phyloP scores from a whole-genome alignment of 169 alveolate species.

The Besnoitia besnoiti region DNA sequence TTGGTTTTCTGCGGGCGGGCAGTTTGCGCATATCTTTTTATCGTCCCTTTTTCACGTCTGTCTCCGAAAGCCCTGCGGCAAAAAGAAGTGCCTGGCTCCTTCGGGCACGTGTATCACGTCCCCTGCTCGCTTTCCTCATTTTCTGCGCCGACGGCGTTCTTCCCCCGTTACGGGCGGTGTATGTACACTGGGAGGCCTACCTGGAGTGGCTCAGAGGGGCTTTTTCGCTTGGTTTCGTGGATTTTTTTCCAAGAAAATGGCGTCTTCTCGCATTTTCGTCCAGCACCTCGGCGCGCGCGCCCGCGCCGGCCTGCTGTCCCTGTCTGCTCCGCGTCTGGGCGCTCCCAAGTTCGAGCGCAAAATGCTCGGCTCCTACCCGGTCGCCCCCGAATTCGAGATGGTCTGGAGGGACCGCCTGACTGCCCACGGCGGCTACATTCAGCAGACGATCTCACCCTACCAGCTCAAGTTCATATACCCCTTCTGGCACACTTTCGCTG shows the following conservation, averaged over 20 bases:
- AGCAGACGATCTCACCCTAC: slow-evolving; percentile 87
- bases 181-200: too few relatives aligned
- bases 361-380: slow-evolving; percentile 86
- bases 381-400: slow-evolving; percentile 88
- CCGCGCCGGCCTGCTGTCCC: background rate
- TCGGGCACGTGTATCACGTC: too few relatives aligned
- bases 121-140: too few relatives aligned
- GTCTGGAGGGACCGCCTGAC: slow-evolving; percentile 86
- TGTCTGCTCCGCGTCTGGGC: slow-evolving; percentile 51
- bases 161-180: too few relatives aligned
- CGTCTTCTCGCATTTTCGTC: background rate
- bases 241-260: background rate
- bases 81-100: too few relatives aligned
- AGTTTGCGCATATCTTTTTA: too few relatives aligned
- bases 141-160: too few relatives aligned
- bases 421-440: slow-evolving; percentile 85
- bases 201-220: background rate
- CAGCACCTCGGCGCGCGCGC: background rate
- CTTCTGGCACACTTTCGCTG: slow-evolving; percentile 84
- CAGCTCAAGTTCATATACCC: slow-evolving; percentile 86
- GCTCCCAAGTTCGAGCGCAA: slow-evolving; percentile 81
- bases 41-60: too few relatives aligned
- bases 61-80: too few relatives aligned
- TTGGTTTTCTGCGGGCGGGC: too few relatives aligned
- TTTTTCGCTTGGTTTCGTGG: background rate